Evolutionary conservation across 2,329 filamentous ascomycete genomes (phyloP), one percentile per base, ranked within the genome.

Genomic region (Pezicula rhizophila): DNA sequence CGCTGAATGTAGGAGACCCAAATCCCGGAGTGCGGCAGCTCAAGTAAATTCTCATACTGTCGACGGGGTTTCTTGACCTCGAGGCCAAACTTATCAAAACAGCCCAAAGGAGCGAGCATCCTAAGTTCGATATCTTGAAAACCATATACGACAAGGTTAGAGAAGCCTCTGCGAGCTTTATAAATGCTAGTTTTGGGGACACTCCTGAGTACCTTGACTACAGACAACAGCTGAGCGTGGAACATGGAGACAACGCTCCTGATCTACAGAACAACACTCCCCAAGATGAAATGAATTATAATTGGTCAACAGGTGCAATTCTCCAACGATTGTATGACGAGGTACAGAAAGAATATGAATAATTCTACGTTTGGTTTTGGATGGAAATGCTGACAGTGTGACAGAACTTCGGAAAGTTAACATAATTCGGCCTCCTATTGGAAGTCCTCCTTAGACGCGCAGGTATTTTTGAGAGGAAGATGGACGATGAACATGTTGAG

Each of bases 381-480:
- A 33, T 23, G 4, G 23, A 25, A 23, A 41, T 25, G 20, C 33
- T 5, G 31, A 47, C 37, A 31, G 14, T 39, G 14, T 15, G 45
- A 5, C n/a, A 41, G 31, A 25, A 42, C 28, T 20, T 48, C 25
- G 40, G 15, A 14, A 26, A 46, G 7, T 5, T 6, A 28, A 28
- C 37, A 25, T 42, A 31, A 44, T 15, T 28, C 11, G 10, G 39
- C 40, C 56, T 66, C 64, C 23, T 48, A 40, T 26, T 54, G 52
- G 3, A 64, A 63, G 3, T 67, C 15, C 18, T 57, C 50, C 47
- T 57, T 47, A 45, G 68, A 50, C 46, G 54, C 42, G 17, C 59
- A 54, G 5, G 65, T 63, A 25, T 65, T 43, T 47, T 57, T 43
- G 41, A 68, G 11, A n/a, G 28, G 7, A 39, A 25, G 18, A 42